Evolutionary conservation across 176 grass and related monocot genomes (phyloP).

Genomic region (Bolboschoenus planiculmis): DNA sequence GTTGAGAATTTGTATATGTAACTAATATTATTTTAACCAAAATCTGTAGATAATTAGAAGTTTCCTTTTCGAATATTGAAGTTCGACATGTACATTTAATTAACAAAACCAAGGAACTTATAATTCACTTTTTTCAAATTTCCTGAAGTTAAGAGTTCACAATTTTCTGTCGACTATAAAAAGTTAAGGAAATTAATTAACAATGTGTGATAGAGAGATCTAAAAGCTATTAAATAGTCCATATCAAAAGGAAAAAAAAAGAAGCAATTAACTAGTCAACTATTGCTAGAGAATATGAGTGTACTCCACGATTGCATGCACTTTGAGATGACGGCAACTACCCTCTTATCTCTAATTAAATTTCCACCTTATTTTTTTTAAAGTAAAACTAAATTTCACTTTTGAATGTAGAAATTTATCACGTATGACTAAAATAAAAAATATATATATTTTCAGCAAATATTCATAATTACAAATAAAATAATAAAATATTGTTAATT

Average conservation of each 20-base stretch:
- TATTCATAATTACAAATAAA: background rate
- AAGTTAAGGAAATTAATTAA: background rate
- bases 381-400: background rate
- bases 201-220: background rate
- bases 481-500: background rate
- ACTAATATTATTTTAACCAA: too few relatives aligned
- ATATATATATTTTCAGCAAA: background rate
- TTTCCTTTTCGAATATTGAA: too few relatives aligned
- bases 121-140: background rate
- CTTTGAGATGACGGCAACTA: background rate
- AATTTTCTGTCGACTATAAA: too few relatives aligned
- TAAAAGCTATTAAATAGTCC: too few relatives aligned
- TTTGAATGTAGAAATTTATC: background rate
- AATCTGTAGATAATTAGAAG: too few relatives aligned
- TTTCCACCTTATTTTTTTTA: background rate
- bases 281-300: background rate
- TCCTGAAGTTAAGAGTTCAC: background rate
- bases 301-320: constrained; percentile 19
- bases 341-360: background rate
- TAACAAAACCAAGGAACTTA: background rate
- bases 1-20: too few relatives aligned
- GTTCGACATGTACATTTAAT: background rate
- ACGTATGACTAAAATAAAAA: too few relatives aligned
- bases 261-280: constrained; percentile 3
- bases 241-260: too few relatives aligned